Evolutionary conservation across 768 basidiomycete species (phyloP), one percentile per base, ranked within the genome.

Genomic region (Sistotremastrum suecicum): DNA sequence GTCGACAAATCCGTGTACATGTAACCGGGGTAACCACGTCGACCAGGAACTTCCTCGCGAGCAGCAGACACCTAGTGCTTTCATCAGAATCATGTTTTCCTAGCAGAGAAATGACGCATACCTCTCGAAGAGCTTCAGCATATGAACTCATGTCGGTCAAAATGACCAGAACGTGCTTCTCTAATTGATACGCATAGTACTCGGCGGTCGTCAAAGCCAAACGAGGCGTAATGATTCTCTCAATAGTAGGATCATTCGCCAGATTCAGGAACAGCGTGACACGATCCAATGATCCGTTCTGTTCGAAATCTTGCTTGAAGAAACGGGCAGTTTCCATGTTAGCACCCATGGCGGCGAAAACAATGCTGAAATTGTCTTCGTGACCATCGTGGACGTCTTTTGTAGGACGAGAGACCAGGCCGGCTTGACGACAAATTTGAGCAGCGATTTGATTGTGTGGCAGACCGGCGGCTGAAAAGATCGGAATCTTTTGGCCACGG

Each of bases 361-460:
- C 95, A 58, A 99, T 92, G 41, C 90, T 94, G 75, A 99, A 99
- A 66, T 99, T 99, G 69, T 99, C 94, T 71, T 95, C 94, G 66
- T 98, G 94, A 46, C 91, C 94, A 59, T 99, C 95, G 58, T 92
- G 92, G 10, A 94, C 91, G 56, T 87, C 90, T 65, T 98, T 98
- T 41, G 87, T 90, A 5, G 95, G 94, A 40, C 91, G 74, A 66
- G 90, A 91, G 58, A 99, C 95, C 49, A 99, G 70, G 51, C 94
- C 95, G 34, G 95, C 88, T 70, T 99, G 95, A 61, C 95, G 89
- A 69, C 98, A 97, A 61, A 98, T 99, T 75, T 99, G 95, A 39
- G 95, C 95, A 57, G 95, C 95, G 63, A 99, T 98, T 90, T 98
- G 91, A 65, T 99, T 98, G 69, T 99, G 95, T 37, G 95, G 95